Conservation (phyloP, 345 rosid species). For the Populus davidiana region DNA sequence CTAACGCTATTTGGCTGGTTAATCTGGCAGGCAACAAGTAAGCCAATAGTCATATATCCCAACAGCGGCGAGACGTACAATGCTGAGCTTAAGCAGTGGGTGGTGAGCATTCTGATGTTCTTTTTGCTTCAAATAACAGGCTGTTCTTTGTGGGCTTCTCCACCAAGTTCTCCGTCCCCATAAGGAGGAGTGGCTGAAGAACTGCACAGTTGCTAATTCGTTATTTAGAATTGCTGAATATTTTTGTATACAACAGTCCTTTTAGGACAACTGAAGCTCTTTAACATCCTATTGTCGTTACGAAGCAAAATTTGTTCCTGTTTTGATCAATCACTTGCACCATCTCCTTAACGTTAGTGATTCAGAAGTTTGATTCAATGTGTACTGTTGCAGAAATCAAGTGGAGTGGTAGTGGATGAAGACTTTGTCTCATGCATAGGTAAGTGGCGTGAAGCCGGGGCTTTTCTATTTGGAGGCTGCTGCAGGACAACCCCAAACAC, state of each 20-base stretch:
- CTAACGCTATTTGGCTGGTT: background rate
- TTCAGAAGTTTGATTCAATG: background rate
- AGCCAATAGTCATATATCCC: conserved; percentile 72
- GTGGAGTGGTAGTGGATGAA: conserved; percentile 50
- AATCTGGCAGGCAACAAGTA: conserved; percentile 56
- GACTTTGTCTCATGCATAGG: conserved; percentile 70
- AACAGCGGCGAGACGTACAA: conserved; percentile 84
- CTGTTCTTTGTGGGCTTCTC: background rate
- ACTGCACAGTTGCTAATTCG: background rate
- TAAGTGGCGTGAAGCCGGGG: conserved; percentile 74
- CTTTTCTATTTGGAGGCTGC: conserved; percentile 81
- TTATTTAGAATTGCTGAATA: background rate
- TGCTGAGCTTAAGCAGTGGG: conserved; percentile 61
- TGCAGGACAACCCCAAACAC: conserved; percentile 90
- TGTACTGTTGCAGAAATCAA: conserved; percentile 44
- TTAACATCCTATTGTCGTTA: background rate
- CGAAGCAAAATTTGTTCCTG: background rate
- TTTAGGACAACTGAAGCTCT: background rate
- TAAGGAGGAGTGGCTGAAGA: background rate
- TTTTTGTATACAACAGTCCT: background rate
- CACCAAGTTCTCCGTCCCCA: background rate
- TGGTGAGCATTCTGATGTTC: conserved; percentile 42
- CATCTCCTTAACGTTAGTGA: background rate
- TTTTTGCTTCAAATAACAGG: background rate
- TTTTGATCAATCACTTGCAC: background rate